Evolutionary conservation across 2,329 filamentous ascomycete species (phyloP).

Genomic region (Cercospora sp.): DNA sequence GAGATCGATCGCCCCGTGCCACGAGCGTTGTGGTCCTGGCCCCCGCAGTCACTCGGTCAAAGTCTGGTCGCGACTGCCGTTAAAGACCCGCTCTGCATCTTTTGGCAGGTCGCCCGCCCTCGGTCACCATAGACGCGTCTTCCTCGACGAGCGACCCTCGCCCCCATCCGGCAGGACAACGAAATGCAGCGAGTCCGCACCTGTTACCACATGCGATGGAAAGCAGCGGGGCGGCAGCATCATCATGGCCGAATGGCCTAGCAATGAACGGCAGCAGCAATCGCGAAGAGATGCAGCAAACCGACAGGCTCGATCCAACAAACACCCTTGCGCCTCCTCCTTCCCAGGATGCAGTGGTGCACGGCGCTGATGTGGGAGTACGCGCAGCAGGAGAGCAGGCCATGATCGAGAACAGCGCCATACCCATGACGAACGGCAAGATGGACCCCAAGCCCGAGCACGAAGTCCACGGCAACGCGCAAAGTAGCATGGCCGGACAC

Average conservation of each 20-base stretch:
- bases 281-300: slow-evolving; percentile 9
- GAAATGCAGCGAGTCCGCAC: slow-evolving; percentile 20
- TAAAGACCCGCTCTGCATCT: slow-evolving; percentile 1
- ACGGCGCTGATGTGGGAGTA: not conserved
- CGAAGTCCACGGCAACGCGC: not conserved
- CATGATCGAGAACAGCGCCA: not conserved
- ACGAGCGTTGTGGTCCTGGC: not conserved
- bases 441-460: not conserved
- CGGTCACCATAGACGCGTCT: slow-evolving; percentile 5
- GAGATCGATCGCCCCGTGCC: not conserved
- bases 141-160: not conserved
- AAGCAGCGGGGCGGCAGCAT: slow-evolving; percentile 14
- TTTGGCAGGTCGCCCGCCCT: not conserved
- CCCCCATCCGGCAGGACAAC: not conserved
- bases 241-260: slow-evolving; percentile 11
- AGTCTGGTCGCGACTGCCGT: slow-evolving; percentile 7
- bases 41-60: slow-evolving; percentile 2
- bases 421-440: not conserved
- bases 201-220: slow-evolving; percentile 24
- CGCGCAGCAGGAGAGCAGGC: not conserved
- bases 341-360: not conserved
- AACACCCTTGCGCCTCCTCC: not conserved
- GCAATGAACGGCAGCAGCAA: slow-evolving; percentile 17
- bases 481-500: not conserved
- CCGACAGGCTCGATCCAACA: not conserved